Base-by-base conservation (phyloP, 1,284 basidiomycete species). In the Ustilago curta region DNA sequence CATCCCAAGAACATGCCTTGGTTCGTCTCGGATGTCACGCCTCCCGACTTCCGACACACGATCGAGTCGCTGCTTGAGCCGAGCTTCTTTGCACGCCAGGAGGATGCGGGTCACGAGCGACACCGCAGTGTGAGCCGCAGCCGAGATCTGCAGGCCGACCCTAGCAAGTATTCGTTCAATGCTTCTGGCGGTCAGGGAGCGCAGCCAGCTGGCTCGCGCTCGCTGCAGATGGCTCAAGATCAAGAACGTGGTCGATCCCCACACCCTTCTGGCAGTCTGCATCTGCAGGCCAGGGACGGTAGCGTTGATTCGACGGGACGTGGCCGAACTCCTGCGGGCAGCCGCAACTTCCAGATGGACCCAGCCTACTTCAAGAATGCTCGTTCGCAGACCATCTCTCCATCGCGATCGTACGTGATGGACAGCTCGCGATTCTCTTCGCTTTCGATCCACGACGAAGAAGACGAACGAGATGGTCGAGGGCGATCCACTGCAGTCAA, bases 21-120 rank as follows among this genome's bases (percentile, higher is more conserved):
- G 82, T 84, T 80, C 76, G 82, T 82, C 23, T 77, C 74, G 65
- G 80, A 80, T 65, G 79, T 79, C 55, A 78, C 70, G 21, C 74
- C 75, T 47, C 65, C 83, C 51, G 85, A 87, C 72, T 83, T 86
- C 53, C 54, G 61, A 16, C 57, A 76, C 64, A 80, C 84, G 27
- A 67, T 89, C 75, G 84, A 87, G 25, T 86, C 87, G 23, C 86
- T 89, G 23, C 77, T 83, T 16, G 85, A 87, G 61, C 80, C 85
- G 6, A 88, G 68, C 37, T 91, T 92, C 73, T 88, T 91, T 52
- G 81, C 88, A 18, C 59, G 60, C 25, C 58, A 67, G 16, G 69
- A 72, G 4, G 61, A 63, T 8, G 53, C 67, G n/a, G 44, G 58
- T 19, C 45, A 67, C 18, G 68, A 73, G 18, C 69, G 68, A 40